Evolutionary conservation across 2,329 filamentous ascomycete genomes (phyloP).

Genomic region (Knufia petricola): DNA sequence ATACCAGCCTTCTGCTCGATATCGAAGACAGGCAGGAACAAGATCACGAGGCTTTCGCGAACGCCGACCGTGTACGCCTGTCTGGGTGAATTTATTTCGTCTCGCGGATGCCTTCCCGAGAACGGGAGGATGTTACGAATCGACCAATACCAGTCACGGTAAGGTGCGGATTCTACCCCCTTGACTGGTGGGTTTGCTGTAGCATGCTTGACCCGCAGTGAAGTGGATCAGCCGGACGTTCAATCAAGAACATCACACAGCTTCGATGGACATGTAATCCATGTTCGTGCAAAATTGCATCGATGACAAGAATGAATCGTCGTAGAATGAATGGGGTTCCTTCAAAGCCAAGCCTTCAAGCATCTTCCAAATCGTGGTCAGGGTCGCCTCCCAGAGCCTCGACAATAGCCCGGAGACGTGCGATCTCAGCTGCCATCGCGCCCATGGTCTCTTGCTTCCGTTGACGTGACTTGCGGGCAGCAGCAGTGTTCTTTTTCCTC

Average conservation of each 20-base stretch:
- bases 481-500: constrained; percentile 79
- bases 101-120: constrained; percentile 9
- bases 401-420: constrained; percentile 19
- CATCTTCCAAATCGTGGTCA: constrained; percentile 9
- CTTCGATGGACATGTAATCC: constrained; percentile 8
- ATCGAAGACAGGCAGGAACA: constrained; percentile 1
- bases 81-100: not conserved
- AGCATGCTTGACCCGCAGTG: constrained; percentile 1
- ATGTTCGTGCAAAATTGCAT: not conserved
- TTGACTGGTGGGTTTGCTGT: constrained; percentile 7
- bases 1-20: constrained; percentile 6
- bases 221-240: constrained; percentile 4
- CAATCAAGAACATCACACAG: constrained; percentile 5
- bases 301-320: not conserved
- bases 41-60: not conserved
- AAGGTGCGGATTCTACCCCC: constrained; percentile 9
- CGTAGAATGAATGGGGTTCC: constrained; percentile 4
- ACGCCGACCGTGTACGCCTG: not conserved
- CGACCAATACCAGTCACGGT: constrained; percentile 8
- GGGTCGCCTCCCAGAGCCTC: constrained; percentile 20
- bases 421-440: constrained; percentile 48
- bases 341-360: not conserved
- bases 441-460: constrained; percentile 68
- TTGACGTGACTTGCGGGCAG: constrained; percentile 77
- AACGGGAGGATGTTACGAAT: constrained; percentile 10